Evolutionary conservation across 148 eudicot genomes (phyloP).

Genomic region (Hydrangea macrophylla): DNA sequence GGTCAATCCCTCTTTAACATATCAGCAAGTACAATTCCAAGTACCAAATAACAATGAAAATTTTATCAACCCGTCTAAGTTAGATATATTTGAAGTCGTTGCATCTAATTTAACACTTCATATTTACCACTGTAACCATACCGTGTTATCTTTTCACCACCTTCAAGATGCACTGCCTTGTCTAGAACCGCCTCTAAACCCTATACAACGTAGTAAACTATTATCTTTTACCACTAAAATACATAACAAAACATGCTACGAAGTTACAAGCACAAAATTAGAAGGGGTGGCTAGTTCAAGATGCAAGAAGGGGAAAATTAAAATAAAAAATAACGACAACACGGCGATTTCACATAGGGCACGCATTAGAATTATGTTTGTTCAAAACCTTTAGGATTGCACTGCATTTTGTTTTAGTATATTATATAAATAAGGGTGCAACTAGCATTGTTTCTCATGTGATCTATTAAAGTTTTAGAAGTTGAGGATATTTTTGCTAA

Average conservation of each 20-base stretch:
- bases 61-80: neutral
- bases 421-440: too few species aligned
- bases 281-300: too few species aligned
- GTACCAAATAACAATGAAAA: slow-evolving; percentile 9
- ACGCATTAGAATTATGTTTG: too few species aligned
- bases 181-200: slow-evolving; percentile 98
- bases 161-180: slow-evolving; percentile 94
- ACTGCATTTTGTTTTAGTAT: too few species aligned
- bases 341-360: too few species aligned
- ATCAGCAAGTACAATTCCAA: slow-evolving; percentile 9
- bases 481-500: too few species aligned
- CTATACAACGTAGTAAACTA: slow-evolving; percentile 34
- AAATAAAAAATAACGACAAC: too few species aligned
- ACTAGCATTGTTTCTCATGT: too few species aligned
- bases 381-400: too few species aligned
- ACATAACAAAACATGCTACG: neutral
- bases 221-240: slow-evolving; percentile 12
- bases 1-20: slow-evolving; percentile 70
- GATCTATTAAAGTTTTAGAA: too few species aligned
- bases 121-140: slow-evolving; percentile 23
- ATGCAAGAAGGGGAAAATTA: too few species aligned
- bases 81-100: slow-evolving; percentile 10
- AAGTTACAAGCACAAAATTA: slow-evolving; percentile 10
- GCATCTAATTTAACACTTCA: neutral
- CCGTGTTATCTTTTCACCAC: slow-evolving; percentile 71